A percentile compares a stretch with the other conserved stretches of the same genome.
phyloP scores from a whole-genome alignment of 2,329 filamentous ascomycete genomes.

The Teratosphaeria destructans region DNA sequence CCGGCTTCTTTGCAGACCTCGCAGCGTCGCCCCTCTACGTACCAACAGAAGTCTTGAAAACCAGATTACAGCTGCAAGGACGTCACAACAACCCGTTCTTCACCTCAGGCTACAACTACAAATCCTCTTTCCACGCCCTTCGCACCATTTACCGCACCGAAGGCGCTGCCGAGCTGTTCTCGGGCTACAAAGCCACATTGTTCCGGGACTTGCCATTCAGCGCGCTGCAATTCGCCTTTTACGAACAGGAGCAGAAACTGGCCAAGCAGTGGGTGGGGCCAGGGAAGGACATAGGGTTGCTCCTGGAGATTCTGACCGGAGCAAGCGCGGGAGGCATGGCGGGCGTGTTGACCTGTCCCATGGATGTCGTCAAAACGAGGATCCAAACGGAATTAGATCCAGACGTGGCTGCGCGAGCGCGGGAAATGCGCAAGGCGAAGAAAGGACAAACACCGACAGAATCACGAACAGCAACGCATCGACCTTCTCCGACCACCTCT shows the following conservation, averaged over 20 bases:
- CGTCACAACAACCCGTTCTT: slow-evolving; percentile 93
- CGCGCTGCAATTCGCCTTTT: slow-evolving; percentile 94
- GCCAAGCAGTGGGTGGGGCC: slow-evolving; percentile 64
- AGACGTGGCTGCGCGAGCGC: slow-evolving; percentile 26
- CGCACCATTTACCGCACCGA: slow-evolving; percentile 76
- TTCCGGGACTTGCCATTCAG: slow-evolving; percentile 93
- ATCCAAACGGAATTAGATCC: slow-evolving; percentile 82
- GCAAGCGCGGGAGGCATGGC: slow-evolving; percentile 85
- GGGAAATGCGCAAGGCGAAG: slow-evolving; percentile 9
- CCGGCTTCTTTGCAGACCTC: slow-evolving; percentile 85
- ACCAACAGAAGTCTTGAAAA: slow-evolving; percentile 94
- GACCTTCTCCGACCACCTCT: slow-evolving; percentile 4
- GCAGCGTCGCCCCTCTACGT: slow-evolving; percentile 91
- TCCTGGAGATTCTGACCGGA: slow-evolving; percentile 79
- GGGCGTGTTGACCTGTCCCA: slow-evolving; percentile 85
- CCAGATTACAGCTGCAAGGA: slow-evolving; percentile 88
- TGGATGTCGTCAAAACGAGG: slow-evolving; percentile 95
- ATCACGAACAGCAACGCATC: slow-evolving; percentile 3
- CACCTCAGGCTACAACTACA: slow-evolving; percentile 91
- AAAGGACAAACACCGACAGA: slow-evolving; percentile 5
- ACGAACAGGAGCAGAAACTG: slow-evolving; percentile 81
- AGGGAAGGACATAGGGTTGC: slow-evolving; percentile 72
- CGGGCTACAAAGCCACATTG: slow-evolving; percentile 94
- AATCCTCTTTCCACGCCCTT: slow-evolving; percentile 70
- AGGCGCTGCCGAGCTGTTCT: slow-evolving; percentile 76